These are phyloP conservation scores for Vigna angularis DNA, from an alignment of 306 rosid genomes.

Conservation along the genomic window DNA sequence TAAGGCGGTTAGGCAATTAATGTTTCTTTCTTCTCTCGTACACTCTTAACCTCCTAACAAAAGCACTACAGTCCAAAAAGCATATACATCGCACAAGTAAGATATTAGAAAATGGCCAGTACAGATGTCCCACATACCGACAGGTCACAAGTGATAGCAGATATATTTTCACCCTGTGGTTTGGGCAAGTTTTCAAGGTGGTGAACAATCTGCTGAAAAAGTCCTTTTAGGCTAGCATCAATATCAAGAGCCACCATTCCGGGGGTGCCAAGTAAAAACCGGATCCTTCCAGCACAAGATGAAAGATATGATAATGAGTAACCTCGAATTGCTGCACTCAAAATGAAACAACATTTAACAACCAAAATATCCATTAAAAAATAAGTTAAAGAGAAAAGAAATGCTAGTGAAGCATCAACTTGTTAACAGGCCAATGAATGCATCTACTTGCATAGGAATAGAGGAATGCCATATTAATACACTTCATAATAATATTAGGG, in stretches of 20 bases:
- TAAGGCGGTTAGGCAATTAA: too few species aligned
- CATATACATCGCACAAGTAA: constrained; percentile 20
- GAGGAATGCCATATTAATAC: not conserved
- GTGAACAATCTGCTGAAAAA: constrained; percentile 77
- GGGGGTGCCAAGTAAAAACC: constrained; percentile 90
- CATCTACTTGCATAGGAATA: not conserved
- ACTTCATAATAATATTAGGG: not conserved
- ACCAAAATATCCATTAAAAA: constrained; percentile 14
- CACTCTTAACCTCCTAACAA: too few species aligned
- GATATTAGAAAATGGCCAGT: constrained; percentile 28
- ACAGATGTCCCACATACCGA: constrained; percentile 72
- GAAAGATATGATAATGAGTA: constrained; percentile 94
- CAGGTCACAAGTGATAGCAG: constrained; percentile 86
- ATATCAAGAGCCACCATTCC: constrained; percentile 99
- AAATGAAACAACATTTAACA: constrained; percentile 40
- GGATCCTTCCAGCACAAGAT: constrained; percentile 92
- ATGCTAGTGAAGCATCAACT: not conserved
- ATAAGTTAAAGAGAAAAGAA: constrained; percentile 24
- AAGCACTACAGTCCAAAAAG: constrained; percentile 28
- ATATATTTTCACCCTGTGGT: constrained; percentile 92
- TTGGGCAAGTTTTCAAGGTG: constrained; percentile 94
- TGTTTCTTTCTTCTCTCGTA: too few species aligned
- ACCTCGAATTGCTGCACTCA: constrained; percentile 93
- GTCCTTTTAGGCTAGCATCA: constrained; percentile 83
- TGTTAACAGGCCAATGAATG: not conserved